Evolutionary conservation across 2,329 filamentous ascomycete species (phyloP), one percentile per base, ranked within the genome.

Genomic region (Leptographium radiaticola): DNA sequence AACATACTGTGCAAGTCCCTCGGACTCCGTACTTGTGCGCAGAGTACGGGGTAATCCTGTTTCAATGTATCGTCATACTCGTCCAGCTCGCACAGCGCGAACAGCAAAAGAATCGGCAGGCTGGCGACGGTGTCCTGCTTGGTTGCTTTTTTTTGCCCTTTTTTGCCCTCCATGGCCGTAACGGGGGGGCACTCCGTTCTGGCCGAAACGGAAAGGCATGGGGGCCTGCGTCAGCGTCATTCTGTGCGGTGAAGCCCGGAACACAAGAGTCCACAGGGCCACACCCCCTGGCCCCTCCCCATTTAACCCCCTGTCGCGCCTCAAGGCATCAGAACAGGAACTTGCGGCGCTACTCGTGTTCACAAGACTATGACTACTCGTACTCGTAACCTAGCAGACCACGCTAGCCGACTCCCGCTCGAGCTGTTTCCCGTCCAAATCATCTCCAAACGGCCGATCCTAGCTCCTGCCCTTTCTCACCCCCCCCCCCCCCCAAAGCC

Each of bases 401-500:
- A 18, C 36, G 34, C 36, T 39, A 49, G 34, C 20, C 46, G 45
- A 50, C 45, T 49, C 39, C 53, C 42, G 40, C n/a, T 31, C 49
- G 25, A 34, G 25, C 38, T 42, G 13, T 36, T 33, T 10, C 46
- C 45, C 46, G 52, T 49, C 45, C 45, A 53, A 48, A 53, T 58
- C 55, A 57, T 58, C 57, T 53, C 55, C 52, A 57, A 58, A 58
- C 57, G 57, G 55, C 49, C 57, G 57, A 57, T 58, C 57, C 55
- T 54, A 53, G 56, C 45, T 40, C 31, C 34, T 18, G 42, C 13
- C 18, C 5, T 7, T 15, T 31, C 12, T 16, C 38, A 3, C 39
- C 43, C 43, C 25, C 25, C 15, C 43, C 16, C 43, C 25, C n/a
- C 20, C n/a, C n/a, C 43, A 10, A 45, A 30, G 43, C 43, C 43